phyloP scores from a whole-genome alignment of 1,284 basidiomycete species.

The Marasmius tenuissimus region DNA sequence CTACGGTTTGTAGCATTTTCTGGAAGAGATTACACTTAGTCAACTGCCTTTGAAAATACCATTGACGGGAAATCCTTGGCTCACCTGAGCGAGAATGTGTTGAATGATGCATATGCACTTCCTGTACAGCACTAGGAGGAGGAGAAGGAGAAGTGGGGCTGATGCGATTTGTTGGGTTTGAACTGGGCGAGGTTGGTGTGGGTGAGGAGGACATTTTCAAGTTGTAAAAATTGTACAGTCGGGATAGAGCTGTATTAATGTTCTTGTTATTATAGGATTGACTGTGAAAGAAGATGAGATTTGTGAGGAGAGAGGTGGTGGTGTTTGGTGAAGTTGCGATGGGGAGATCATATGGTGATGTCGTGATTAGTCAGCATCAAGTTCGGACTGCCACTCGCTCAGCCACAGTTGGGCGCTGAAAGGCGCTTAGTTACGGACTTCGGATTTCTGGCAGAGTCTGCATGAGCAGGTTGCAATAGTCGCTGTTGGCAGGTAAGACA shows the following conservation, averaged over 20 bases:
- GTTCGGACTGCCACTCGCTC: too few relatives aligned
- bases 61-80: background rate
- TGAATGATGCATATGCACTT: background rate
- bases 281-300: background rate
- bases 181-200: background rate
- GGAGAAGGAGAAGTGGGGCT: background rate
- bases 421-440: too few relatives aligned
- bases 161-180: background rate
- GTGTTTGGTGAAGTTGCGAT: background rate
- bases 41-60: background rate
- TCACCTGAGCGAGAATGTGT: background rate
- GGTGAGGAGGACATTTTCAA: background rate
- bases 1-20: background rate
- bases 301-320: background rate
- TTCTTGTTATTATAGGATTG: background rate
- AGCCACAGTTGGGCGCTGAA: too few relatives aligned
- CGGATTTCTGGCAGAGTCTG: too few relatives aligned
- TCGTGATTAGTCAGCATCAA: too few relatives aligned
- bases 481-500: too few relatives aligned
- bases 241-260: background rate
- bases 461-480: too few relatives aligned
- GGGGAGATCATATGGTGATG: background rate
- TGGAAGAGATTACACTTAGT: background rate
- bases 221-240: background rate
- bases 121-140: background rate